Conservation (phyloP, 352 stramenopile genomes). For the Hyphochytrium catenoides region DNA sequence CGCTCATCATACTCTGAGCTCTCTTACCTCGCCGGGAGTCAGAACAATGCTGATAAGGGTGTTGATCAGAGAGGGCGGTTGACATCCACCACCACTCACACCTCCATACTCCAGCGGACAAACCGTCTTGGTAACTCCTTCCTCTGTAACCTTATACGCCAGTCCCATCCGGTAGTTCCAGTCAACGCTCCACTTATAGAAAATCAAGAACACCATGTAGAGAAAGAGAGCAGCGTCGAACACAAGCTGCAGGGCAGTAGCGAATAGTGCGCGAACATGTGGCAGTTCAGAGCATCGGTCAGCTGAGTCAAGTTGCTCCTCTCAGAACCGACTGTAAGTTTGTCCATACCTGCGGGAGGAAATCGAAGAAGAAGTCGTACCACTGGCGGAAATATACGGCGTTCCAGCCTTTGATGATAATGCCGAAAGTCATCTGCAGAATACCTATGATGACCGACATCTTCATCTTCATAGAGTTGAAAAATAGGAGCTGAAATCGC, state of each 20-base stretch:
- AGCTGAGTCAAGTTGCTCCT: too few relatives aligned
- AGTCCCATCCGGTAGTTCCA: slow-evolving; percentile 92
- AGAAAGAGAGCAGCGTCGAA: slow-evolving; percentile 91
- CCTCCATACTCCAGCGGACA: slow-evolving; percentile 85
- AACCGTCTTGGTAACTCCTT: slow-evolving; percentile 40
- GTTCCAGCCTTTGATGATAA: slow-evolving; percentile 86
- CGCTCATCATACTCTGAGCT: background rate
- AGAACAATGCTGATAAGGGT: slow-evolving; percentile 97
- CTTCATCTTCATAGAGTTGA: slow-evolving; percentile 99
- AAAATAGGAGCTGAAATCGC: slow-evolving; percentile 97
- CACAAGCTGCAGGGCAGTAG: slow-evolving; percentile 69
- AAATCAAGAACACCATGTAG: slow-evolving; percentile 97
- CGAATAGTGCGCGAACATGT: too few relatives aligned
- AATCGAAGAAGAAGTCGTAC: slow-evolving; percentile 89
- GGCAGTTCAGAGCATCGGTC: too few relatives aligned
- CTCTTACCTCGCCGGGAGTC: slow-evolving; percentile 51
- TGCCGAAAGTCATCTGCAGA: slow-evolving; percentile 94
- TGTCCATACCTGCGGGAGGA: slow-evolving; percentile 89
- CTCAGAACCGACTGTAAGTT: too few relatives aligned
- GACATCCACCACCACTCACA: slow-evolving; percentile 73
- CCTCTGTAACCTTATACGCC: too few relatives aligned
- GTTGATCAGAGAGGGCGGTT: slow-evolving; percentile 92
- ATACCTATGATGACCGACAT: slow-evolving; percentile 96
- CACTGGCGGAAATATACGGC: slow-evolving; percentile 85
- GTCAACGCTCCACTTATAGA: slow-evolving; percentile 98